Evolutionary conservation across 495 filamentous ascomycete species (phyloP).

Genomic region (Melanomma pulvis-pyrius): DNA sequence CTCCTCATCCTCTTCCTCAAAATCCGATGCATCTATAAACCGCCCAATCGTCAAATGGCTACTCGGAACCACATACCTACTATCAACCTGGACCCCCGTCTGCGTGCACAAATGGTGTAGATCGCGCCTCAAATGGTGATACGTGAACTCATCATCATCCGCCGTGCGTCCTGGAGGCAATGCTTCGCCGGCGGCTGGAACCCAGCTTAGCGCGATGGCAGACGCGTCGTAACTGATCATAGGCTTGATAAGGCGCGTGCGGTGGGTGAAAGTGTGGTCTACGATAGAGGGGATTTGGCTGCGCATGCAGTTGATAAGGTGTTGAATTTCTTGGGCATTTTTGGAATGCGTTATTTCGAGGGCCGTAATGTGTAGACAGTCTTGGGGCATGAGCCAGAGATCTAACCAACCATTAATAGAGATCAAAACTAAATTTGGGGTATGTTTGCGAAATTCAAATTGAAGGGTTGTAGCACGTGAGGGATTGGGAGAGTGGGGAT

Average conservation of each 20-base stretch:
- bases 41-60: conserved; percentile 86
- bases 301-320: conserved; percentile 58
- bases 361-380: conserved; percentile 80
- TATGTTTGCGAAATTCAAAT: not conserved
- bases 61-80: conserved; percentile 82
- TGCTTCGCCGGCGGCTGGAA: conserved; percentile 69
- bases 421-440: not conserved
- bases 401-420: too few relatives aligned
- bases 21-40: conserved; percentile 64
- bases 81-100: conserved; percentile 63
- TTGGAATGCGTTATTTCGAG: conserved; percentile 78
- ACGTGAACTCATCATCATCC: conserved; percentile 68
- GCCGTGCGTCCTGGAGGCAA: conserved; percentile 39
- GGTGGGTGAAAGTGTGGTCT: conserved; percentile 63
- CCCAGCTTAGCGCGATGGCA: conserved; percentile 81
- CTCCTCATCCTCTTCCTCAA: conserved; percentile 32
- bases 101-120: conserved; percentile 62
- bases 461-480: too few relatives aligned
- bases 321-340: conserved; percentile 62
- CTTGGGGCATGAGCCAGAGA: conserved; percentile 80
- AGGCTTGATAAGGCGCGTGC: conserved; percentile 76
- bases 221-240: conserved; percentile 81
- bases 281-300: conserved; percentile 57
- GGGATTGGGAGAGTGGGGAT: not conserved
- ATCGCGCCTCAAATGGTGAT: conserved; percentile 87